phyloP scores from a whole-genome alignment of 805 yeast species.

The Monosporozyma yasuniensis region DNA sequence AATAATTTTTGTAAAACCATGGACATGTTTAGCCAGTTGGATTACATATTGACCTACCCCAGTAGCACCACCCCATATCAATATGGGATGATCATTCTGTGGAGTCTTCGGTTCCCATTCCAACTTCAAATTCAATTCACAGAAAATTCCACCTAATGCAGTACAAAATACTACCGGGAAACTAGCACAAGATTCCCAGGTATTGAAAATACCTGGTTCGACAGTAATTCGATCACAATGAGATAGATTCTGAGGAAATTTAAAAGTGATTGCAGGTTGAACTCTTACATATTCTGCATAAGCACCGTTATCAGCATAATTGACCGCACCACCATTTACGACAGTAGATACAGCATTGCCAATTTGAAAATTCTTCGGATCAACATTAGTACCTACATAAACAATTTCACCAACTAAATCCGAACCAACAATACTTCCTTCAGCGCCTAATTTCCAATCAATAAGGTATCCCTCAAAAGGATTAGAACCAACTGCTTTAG shows the following conservation, averaged over 20 bases:
- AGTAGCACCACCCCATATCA: slow-evolving; percentile 63
- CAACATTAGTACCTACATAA: slow-evolving; percentile 37
- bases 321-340: slow-evolving; percentile 43
- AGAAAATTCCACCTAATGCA: slow-evolving; percentile 28
- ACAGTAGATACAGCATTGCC: slow-evolving; percentile 52
- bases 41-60: slow-evolving; percentile 48
- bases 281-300: slow-evolving; percentile 44
- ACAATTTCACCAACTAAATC: slow-evolving; percentile 53
- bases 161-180: background rate
- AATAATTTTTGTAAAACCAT: slow-evolving; percentile 34
- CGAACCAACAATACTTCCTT: slow-evolving; percentile 46
- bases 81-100: slow-evolving; percentile 31
- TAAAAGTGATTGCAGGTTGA: background rate
- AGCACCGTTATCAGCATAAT: slow-evolving; percentile 39
- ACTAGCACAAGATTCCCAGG: background rate
- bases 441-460: slow-evolving; percentile 28
- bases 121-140: slow-evolving; percentile 14
- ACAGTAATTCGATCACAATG: no score
- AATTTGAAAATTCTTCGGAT: slow-evolving; percentile 21
- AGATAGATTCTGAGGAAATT: background rate
- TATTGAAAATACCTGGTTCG: background rate
- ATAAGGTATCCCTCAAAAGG: slow-evolving; percentile 64
- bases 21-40: slow-evolving; percentile 43
- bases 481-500: slow-evolving; percentile 47
- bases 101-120: slow-evolving; percentile 16